Conservation (phyloP, 257 asterid genomes). For the Lithospermum erythrorhizon region DNA sequence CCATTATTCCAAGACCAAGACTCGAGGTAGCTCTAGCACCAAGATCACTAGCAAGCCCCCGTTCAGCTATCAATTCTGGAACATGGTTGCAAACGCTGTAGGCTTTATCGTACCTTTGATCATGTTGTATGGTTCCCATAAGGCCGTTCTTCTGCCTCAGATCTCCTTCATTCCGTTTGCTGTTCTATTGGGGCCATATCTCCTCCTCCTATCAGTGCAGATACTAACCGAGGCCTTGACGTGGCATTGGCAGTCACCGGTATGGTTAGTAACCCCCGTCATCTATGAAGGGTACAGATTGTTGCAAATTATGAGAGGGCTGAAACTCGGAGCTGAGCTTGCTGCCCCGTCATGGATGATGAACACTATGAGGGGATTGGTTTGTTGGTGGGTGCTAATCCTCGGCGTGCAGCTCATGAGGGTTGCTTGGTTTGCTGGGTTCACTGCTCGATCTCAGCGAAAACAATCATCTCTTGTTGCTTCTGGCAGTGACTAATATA, state of each 20-base stretch:
- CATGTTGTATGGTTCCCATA: conserved; percentile 34
- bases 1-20: conserved; percentile 21
- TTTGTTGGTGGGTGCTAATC: conserved; percentile 90
- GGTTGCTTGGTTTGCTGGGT: conserved; percentile 94
- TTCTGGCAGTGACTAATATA: neutral
- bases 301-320: conserved; percentile 88
- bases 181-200: conserved; percentile 84
- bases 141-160: conserved; percentile 54
- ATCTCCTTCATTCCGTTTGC: conserved; percentile 50
- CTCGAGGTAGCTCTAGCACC: conserved; percentile 11
- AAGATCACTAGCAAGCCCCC: conserved; percentile 46
- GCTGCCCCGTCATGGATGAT: conserved; percentile 63
- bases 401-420: conserved; percentile 96
- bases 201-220: conserved; percentile 69
- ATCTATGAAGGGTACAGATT: conserved; percentile 75
- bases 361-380: conserved; percentile 61
- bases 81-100: conserved; percentile 46
- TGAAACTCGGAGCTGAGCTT: conserved; percentile 75
- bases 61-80: conserved; percentile 56
- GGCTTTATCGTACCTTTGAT: conserved; percentile 54
- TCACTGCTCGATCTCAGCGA: conserved; percentile 37
- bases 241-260: conserved; percentile 97
- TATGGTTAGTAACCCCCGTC: conserved; percentile 83
- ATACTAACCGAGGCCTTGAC: conserved; percentile 76
- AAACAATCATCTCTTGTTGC: conserved; percentile 19